Percentiles rank a stretch among this genome's conserved stretches.
These are phyloP conservation scores for Candida peoriensis DNA, from an alignment of 805 yeast genomes.

Conservation along the genomic window DNA sequence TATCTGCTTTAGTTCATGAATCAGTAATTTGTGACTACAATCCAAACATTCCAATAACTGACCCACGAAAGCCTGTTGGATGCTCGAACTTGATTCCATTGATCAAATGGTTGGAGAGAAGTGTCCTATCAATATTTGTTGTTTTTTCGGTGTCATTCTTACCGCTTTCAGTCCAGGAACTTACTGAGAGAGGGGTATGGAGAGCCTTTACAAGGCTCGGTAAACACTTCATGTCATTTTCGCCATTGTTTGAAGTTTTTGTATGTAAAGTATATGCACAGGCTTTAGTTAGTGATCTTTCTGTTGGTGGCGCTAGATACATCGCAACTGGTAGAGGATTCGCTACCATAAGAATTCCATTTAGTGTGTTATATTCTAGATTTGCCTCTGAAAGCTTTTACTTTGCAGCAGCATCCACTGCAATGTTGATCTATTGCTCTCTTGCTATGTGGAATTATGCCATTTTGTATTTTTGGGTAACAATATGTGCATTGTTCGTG, in stretches of 20 bases:
- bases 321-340: slow-evolving; percentile 82
- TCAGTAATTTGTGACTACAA: slow-evolving; percentile 59
- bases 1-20: slow-evolving; percentile 59
- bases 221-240: slow-evolving; percentile 64
- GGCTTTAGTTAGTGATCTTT: slow-evolving; percentile 59
- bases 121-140: slow-evolving; percentile 66
- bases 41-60: slow-evolving; percentile 54
- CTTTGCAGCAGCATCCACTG: slow-evolving; percentile 50
- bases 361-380: slow-evolving; percentile 58
- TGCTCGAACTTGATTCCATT: slow-evolving; percentile 68
- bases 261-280: slow-evolving; percentile 74
- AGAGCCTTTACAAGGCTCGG: slow-evolving; percentile 57
- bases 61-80: slow-evolving; percentile 59
- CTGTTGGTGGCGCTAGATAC: slow-evolving; percentile 78
- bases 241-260: slow-evolving; percentile 77
- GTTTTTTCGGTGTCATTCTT: slow-evolving; percentile 72
- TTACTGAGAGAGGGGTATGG: slow-evolving; percentile 73
- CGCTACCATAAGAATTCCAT: slow-evolving; percentile 68
- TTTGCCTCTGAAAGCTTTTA: slow-evolving; percentile 66
- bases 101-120: slow-evolving; percentile 70
- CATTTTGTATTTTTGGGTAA: slow-evolving; percentile 59
- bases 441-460: slow-evolving; percentile 58
- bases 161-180: slow-evolving; percentile 72
- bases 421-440: slow-evolving; percentile 52
- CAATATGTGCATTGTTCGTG: slow-evolving; percentile 46